These are phyloP conservation scores for Colletotrichum eremochloae DNA, from an alignment of 2,329 filamentous ascomycete species.

Conservation along the genomic window DNA sequence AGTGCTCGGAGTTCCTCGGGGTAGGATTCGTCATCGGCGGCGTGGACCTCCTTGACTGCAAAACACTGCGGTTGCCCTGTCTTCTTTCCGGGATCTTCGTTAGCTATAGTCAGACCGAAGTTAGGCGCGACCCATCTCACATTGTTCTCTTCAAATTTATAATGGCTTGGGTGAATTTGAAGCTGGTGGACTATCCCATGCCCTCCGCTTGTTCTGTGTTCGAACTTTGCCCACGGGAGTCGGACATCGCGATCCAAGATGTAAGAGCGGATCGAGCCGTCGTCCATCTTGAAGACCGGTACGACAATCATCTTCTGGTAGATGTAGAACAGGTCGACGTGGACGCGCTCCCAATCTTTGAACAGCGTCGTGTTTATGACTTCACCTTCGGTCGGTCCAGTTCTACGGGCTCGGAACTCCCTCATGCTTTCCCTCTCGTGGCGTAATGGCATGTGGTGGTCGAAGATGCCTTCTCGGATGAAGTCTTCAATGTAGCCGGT, in stretches of 20 bases:
- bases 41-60: constrained; percentile 32
- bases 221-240: constrained; percentile 7
- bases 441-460: constrained; percentile 12
- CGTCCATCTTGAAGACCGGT: constrained; percentile 13
- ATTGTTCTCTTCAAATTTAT: not conserved
- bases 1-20: constrained; percentile 23
- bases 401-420: constrained; percentile 5
- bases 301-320: constrained; percentile 28
- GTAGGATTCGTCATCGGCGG: constrained; percentile 7
- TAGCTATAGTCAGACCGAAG: too few relatives aligned
- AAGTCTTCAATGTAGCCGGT: constrained; percentile 14
- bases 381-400: not conserved
- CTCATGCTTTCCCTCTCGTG: constrained; percentile 13
- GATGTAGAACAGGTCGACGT: constrained; percentile 28
- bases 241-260: constrained; percentile 12
- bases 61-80: not conserved
- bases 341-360: constrained; percentile 14
- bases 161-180: constrained; percentile 14
- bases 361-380: constrained; percentile 8
- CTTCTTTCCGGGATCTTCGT: not conserved
- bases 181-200: constrained; percentile 15
- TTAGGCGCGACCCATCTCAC: not conserved
- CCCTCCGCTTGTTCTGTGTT: constrained; percentile 6
- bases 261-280: not conserved
- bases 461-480: constrained; percentile 19